Base-by-base conservation (phyloP, 208 protist genomes). In the Crithidia bombi region DNA sequence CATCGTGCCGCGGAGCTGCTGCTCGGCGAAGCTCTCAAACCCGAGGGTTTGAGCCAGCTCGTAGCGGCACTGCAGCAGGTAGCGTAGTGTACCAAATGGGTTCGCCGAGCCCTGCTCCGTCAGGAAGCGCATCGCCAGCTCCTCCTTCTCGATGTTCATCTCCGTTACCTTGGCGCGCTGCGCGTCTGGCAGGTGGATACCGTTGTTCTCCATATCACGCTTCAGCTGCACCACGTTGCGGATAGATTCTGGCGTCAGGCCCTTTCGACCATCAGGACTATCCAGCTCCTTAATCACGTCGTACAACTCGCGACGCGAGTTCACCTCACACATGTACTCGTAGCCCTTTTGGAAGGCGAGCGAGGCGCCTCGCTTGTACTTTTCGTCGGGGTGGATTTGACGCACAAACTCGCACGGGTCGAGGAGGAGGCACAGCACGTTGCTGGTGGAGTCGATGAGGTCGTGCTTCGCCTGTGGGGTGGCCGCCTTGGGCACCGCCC, bases 331-430 rank as follows among this genome's bases (percentile, higher is more conserved):
- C 87, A 98, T 95, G 76, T 92, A 97, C 69, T 91, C 84, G 79
- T 92, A 92, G 17, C 91, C 90, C 61, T 88, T 83, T 57, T 91
- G 81, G 65, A 97, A 96, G 43, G 92, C 94, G 36, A 89, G 64
- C 5, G 78, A 63, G 19, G 93, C 93, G 56, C 80, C 73, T 21
- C 85, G 78, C 62, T 94, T 91, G 80, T 96, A 97, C 35, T 84
- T 75, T 56, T 89, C 83, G 57, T 93, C 85, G 25, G 92, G 92
- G 65, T 97, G 90, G 23, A 96, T 89, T 65, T 96, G 88, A 17
- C 94, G 87, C 57, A 97, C 92, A 80, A 97, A 95, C 75, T 98
- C 94, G 77, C 88, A 93, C 9, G 92, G 91, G 75, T 98, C 94
- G 5, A 98, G 76, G 63, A 97, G 77, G 17, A 97, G 79, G 71